Evolutionary conservation across 305 asterid species (phyloP).

Genomic region (Fraxinus dipetala): DNA sequence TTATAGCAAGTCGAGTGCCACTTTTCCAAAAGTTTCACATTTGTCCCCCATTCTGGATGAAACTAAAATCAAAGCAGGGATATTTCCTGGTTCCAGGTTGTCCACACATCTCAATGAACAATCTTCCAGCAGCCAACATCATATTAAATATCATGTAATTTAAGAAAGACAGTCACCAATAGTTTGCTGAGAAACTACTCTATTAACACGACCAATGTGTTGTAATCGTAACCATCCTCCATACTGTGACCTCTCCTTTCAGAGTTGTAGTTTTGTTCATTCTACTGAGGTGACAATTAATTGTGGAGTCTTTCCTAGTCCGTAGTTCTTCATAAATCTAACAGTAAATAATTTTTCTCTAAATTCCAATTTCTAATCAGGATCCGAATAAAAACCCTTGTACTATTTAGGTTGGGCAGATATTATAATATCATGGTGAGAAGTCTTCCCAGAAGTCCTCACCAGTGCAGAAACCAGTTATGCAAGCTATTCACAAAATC

Average conservation of each 20-base stretch:
- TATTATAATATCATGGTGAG: background rate
- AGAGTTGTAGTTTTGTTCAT: background rate
- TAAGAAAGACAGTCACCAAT: background rate
- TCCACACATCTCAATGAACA: background rate
- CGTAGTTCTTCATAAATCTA: background rate
- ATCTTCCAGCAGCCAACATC: background rate
- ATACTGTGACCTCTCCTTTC: background rate
- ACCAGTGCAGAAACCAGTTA: background rate
- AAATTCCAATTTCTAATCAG: background rate
- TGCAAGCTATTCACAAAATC: background rate
- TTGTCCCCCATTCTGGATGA: background rate
- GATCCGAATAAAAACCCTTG: background rate
- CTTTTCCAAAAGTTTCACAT: constrained; percentile 6
- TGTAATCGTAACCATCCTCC: constrained; percentile 1
- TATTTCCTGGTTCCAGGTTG: background rate
- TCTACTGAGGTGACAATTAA: background rate
- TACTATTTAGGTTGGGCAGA: background rate
- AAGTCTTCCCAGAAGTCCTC: background rate
- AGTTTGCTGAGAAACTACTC: background rate
- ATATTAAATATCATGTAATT: background rate
- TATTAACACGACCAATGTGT: background rate
- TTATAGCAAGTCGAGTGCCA: background rate
- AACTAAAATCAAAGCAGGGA: background rate
- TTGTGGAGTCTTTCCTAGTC: background rate
- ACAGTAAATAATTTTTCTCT: background rate